A percentile compares a stretch with the other conserved stretches of the same genome.
Evolutionary conservation across 257 asterid species (phyloP).

Genomic region (Cordia subcordata): DNA sequence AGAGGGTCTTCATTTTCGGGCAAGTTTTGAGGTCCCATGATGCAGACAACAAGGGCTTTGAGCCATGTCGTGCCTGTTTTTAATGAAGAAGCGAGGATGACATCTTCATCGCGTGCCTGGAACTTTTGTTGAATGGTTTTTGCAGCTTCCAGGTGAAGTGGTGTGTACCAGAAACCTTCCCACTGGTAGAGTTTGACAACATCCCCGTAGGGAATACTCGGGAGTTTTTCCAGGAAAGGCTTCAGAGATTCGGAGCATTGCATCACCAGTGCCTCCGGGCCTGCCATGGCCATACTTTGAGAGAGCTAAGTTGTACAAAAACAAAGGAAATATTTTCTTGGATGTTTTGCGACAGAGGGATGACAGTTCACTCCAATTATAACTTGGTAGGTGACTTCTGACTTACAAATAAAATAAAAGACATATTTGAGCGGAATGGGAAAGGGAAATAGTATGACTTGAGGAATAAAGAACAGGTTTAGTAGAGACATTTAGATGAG

Average conservation of each 20-base stretch:
- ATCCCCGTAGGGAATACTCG: not conserved
- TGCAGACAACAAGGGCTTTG: conserved; percentile 30
- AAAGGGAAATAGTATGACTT: too few relatives aligned
- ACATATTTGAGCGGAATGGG: too few relatives aligned
- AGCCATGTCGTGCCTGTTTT: conserved; percentile 52
- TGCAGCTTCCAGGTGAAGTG: conserved; percentile 1
- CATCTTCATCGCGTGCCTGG: conserved; percentile 23
- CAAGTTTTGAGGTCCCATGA: conserved; percentile 7
- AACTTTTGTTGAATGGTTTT: conserved; percentile 5
- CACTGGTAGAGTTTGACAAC: conserved; percentile 6
- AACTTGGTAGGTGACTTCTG: too few relatives aligned
- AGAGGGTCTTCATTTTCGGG: conserved; percentile 1
- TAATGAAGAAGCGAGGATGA: conserved; percentile 25
- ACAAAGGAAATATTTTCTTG: too few relatives aligned
- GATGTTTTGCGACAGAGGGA: too few relatives aligned
- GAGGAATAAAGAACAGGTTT: too few relatives aligned
- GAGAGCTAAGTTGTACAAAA: too few relatives aligned
- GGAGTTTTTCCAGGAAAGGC: conserved; percentile 2
- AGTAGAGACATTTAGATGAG: too few relatives aligned
- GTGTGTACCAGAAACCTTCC: conserved; percentile 9
- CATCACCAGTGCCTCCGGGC: not conserved
- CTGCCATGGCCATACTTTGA: not conserved
- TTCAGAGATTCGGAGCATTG: conserved; percentile 4
- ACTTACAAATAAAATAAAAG: too few relatives aligned
- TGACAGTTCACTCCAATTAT: too few relatives aligned